Conservation (phyloP, 345 rosid genomes). For the Isatis tinctoria region DNA sequence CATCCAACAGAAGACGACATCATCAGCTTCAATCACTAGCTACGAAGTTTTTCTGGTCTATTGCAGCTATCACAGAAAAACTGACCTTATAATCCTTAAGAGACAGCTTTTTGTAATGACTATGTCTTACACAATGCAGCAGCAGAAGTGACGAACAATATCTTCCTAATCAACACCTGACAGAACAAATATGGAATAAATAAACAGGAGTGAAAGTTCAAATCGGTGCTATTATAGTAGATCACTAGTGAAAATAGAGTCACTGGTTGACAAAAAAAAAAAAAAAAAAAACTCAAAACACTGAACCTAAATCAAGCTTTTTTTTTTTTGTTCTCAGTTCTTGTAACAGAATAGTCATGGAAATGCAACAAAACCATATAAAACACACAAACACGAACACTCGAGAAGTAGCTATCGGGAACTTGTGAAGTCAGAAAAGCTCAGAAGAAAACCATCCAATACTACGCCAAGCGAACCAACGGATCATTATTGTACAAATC, state of each 20-base stretch:
- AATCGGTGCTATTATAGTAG: background rate
- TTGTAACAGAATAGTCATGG: background rate
- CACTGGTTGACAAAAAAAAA: too few species aligned
- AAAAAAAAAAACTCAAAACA: too few species aligned
- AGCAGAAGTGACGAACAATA: background rate
- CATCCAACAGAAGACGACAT: background rate
- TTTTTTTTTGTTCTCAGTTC: background rate
- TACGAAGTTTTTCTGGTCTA: background rate
- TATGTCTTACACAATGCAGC: background rate
- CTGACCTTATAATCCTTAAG: background rate
- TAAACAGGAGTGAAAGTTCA: background rate
- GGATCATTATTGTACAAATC: background rate
- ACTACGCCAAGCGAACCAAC: background rate
- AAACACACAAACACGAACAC: background rate
- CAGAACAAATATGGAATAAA: background rate
- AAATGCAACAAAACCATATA: background rate
- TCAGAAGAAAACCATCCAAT: background rate
- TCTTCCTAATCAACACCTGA: background rate
- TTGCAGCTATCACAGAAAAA: background rate
- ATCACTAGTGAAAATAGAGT: too few species aligned
- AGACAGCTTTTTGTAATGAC: background rate
- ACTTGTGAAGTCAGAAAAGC: background rate
- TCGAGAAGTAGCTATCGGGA: background rate
- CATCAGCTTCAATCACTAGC: too few species aligned
- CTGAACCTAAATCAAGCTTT: background rate